Evolutionary conservation across 2,329 filamentous ascomycete species (phyloP), one percentile per base, ranked within the genome.

Genomic region (Calonectria honghensis): DNA sequence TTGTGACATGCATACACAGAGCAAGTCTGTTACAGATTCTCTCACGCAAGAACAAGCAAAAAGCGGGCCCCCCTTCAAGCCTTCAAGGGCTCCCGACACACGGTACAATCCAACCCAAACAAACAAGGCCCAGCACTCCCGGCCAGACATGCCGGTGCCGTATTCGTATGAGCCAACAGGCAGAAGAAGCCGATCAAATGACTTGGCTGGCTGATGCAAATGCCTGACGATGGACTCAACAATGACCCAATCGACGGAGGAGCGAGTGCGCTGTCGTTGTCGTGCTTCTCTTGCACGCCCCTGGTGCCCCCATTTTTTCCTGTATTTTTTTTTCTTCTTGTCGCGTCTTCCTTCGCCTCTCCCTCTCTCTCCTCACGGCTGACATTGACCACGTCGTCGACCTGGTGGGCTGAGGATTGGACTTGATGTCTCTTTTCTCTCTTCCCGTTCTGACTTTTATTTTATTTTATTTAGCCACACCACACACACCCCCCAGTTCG

Each of bases 141-240:
- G 75, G 74, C 54, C 70, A 50, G 71, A 77, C 75, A 73, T 79
- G 73, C 75, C 73, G 71, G 69, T 41, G 52, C 64, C 76, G 76
- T 77, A 76, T 79, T 79, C 77, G 77, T 78, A 78, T 73, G 66
- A 20, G 35, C 20, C 20, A 54, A 48, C 54, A 68, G 64, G 37
- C 64, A 73, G 64, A 68, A 45, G 18, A 32, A 27, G 41, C n/a
- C 50, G n/a, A 48, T 68, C 70, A 73, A 73, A 48, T 73, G 54
- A 64, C 48, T 61, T 64, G 54, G 59, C 48, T 51, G 20, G 41
- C 61, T 27, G 52, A 37, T 57, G 50, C 37, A 27, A 39, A 24
- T 20, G 54, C 29, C 32, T 64, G 24, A 65, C 39, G 54, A 70
- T 64, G 54, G 54, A 27, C 16, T 59, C 31, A 54, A 54, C 31